Conservation (phyloP, 1,284 basidiomycete species). For the Vanrija sp. region DNA sequence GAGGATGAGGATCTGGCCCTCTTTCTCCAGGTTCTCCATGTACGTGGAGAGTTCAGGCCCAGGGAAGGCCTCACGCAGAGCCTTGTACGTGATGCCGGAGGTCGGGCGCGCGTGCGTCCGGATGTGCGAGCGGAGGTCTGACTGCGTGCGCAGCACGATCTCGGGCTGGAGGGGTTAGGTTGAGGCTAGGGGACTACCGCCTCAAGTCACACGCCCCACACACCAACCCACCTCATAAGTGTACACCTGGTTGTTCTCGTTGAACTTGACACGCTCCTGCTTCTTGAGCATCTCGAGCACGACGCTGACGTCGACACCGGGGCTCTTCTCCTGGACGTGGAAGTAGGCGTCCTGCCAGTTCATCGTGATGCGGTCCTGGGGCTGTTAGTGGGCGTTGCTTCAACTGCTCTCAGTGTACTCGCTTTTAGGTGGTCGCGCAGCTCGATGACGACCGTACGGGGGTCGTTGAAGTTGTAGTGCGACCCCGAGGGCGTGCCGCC, state of each 20-base stretch:
- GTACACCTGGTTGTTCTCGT: conserved; percentile 41
- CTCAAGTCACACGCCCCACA: background rate
- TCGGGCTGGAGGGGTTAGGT: conserved; percentile 31
- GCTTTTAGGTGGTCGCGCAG: conserved; percentile 32
- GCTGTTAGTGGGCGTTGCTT: background rate
- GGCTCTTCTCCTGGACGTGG: conserved; percentile 30
- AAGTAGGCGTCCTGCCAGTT: conserved; percentile 33
- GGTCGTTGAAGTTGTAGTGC: conserved; percentile 22
- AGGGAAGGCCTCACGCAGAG: conserved; percentile 33
- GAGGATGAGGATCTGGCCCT: conserved; percentile 43
- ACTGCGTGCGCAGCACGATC: conserved; percentile 28
- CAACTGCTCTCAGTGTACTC: background rate
- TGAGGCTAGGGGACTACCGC: background rate
- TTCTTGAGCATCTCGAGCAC: conserved; percentile 40
- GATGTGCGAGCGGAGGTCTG: conserved; percentile 39
- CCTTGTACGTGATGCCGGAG: conserved; percentile 29
- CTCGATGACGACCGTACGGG: conserved; percentile 31
- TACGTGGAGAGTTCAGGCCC: conserved; percentile 14
- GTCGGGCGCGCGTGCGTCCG: conserved; percentile 35
- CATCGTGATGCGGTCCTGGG: conserved; percentile 28
- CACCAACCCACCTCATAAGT: conserved; percentile 38
- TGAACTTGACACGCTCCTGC: conserved; percentile 40
- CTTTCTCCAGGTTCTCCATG: conserved; percentile 33
- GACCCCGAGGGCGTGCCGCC: conserved; percentile 3
- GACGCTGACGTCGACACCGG: conserved; percentile 25